phyloP scores from a whole-genome alignment of 2,329 filamentous ascomycete species.

The Trichocomaceae sp. region DNA sequence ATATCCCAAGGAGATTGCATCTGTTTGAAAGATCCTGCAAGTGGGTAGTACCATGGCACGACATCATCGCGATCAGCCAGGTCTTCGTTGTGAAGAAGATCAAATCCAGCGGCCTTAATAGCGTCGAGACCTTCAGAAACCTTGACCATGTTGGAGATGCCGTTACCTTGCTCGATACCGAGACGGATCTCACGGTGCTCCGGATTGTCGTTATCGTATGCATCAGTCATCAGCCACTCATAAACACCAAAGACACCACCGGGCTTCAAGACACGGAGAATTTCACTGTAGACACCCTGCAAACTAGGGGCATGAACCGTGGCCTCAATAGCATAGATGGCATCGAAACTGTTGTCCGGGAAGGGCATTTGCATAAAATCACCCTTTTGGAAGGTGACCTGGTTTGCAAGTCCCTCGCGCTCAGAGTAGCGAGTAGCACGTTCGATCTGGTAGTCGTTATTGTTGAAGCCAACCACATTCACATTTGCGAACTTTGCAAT shows the following conservation, averaged over 20 bases:
- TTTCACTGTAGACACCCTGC: conserved; percentile 88
- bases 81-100: conserved; percentile 77
- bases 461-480: conserved; percentile 89
- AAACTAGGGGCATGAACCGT: conserved; percentile 90
- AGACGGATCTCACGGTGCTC: conserved; percentile 85
- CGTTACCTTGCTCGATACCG: conserved; percentile 90
- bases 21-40: conserved; percentile 78
- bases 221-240: conserved; percentile 98
- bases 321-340: conserved; percentile 94
- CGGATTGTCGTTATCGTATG: conserved; percentile 83
- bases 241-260: conserved; percentile 95
- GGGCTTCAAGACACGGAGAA: conserved; percentile 91
- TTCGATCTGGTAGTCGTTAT: conserved; percentile 98
- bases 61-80: conserved; percentile 68
- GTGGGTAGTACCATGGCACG: conserved; percentile 89
- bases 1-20: conserved; percentile 73
- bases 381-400: conserved; percentile 83
- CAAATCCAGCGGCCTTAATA: conserved; percentile 82
- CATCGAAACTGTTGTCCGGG: conserved; percentile 84
- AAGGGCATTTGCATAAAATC: conserved; percentile 99
- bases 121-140: conserved; percentile 73
- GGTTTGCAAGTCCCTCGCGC: conserved; percentile 71
- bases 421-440: conserved; percentile 79
- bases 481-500: conserved; percentile 92
- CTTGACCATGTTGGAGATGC: conserved; percentile 96